phyloP scores from a whole-genome alignment of 2,329 filamentous ascomycete genomes.

The Alternaria sp. region DNA sequence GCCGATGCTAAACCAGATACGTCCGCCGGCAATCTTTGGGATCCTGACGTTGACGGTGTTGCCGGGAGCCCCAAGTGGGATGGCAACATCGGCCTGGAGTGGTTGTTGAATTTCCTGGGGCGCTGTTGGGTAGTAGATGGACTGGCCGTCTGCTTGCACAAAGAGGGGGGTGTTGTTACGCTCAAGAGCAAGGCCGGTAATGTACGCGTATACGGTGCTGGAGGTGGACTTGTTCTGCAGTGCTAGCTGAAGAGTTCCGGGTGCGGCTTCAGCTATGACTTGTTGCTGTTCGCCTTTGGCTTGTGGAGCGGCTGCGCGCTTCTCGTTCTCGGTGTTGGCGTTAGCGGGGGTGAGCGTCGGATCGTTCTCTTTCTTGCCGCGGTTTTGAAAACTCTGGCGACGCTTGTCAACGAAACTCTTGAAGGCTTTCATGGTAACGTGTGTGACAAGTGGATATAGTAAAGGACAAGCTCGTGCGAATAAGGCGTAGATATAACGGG shows the following conservation, averaged over 20 bases:
- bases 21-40: constrained; percentile 73
- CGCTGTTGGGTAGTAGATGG: constrained; percentile 69
- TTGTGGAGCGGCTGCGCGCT: constrained; percentile 20
- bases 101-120: constrained; percentile 62
- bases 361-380: constrained; percentile 13
- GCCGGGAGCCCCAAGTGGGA: constrained; percentile 69
- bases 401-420: constrained; percentile 40
- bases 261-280: constrained; percentile 32
- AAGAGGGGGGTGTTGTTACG: constrained; percentile 68
- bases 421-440: constrained; percentile 35
- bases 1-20: constrained; percentile 75
- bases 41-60: constrained; percentile 68
- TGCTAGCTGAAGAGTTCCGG: constrained; percentile 65
- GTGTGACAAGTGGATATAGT: constrained; percentile 1
- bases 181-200: constrained; percentile 72
- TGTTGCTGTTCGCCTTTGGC: constrained; percentile 35
- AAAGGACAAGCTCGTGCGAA: constrained; percentile 1
- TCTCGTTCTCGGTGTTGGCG: constrained; percentile 18
- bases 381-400: constrained; percentile 29
- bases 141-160: constrained; percentile 70
- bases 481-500: not conserved
- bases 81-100: constrained; percentile 67
- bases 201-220: constrained; percentile 69
- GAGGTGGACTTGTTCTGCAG: constrained; percentile 72
- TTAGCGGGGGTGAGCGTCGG: constrained; percentile 1